Evolutionary conservation across 2,329 filamentous ascomycete species (phyloP).

Genomic region (Colletotrichum tropicale): DNA sequence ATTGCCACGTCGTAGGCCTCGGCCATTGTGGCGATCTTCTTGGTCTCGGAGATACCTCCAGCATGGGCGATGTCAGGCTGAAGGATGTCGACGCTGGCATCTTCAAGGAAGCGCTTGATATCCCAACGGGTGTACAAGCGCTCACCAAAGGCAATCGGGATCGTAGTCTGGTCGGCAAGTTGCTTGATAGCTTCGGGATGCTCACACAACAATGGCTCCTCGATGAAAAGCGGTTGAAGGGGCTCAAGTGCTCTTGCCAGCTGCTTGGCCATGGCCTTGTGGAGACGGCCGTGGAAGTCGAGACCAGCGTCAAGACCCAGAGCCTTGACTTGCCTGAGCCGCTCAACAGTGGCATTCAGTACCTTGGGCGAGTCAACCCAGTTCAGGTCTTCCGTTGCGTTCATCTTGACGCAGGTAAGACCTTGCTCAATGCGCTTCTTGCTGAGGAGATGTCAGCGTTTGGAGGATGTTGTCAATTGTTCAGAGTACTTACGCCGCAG

Average conservation of each 20-base stretch:
- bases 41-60: conserved; percentile 68
- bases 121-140: conserved; percentile 71
- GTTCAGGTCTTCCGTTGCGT: conserved; percentile 69
- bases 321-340: conserved; percentile 65
- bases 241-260: conserved; percentile 66
- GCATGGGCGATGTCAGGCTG: conserved; percentile 70
- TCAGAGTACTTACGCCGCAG: conserved; percentile 50
- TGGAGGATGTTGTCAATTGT: neutral
- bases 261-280: conserved; percentile 74
- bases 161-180: conserved; percentile 57
- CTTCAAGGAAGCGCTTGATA: conserved; percentile 66
- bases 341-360: conserved; percentile 62
- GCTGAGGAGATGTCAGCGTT: conserved; percentile 27
- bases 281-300: conserved; percentile 72
- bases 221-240: conserved; percentile 68
- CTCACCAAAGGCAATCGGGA: conserved; percentile 70
- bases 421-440: conserved; percentile 59
- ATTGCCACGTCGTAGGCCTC: conserved; percentile 70
- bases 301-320: conserved; percentile 69
- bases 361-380: conserved; percentile 69
- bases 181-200: conserved; percentile 63
- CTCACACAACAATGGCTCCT: conserved; percentile 69
- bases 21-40: conserved; percentile 66
- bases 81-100: conserved; percentile 65
- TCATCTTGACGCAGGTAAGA: conserved; percentile 70